Percentiles rank a stretch among this genome's conserved stretches.
phyloP scores from a whole-genome alignment of 2,329 filamentous ascomycete species.

The Fusarium sp. region DNA sequence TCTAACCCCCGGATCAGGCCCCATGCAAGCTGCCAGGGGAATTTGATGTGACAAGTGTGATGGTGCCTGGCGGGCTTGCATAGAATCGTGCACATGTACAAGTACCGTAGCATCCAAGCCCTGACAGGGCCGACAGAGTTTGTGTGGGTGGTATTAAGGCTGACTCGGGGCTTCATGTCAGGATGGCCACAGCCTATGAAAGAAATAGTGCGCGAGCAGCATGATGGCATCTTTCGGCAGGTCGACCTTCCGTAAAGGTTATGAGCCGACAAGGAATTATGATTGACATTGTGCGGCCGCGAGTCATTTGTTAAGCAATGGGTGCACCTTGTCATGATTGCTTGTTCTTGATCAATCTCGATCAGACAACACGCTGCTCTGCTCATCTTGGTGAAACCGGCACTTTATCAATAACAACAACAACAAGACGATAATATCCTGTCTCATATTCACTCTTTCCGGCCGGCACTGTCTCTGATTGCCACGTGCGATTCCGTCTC shows the following conservation, averaged over 20 bases:
- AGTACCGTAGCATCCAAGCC: slow-evolving; percentile 20
- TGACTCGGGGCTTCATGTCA: slow-evolving; percentile 27
- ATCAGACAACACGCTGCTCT: too few species aligned
- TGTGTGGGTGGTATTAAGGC: slow-evolving; percentile 34
- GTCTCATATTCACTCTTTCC: slow-evolving; percentile 14
- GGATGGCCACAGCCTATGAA: slow-evolving; percentile 9
- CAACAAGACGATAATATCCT: background rate
- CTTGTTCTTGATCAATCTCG: too few species aligned
- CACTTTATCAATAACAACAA: too few species aligned
- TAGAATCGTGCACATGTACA: slow-evolving; percentile 18
- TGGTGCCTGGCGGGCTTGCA: slow-evolving; percentile 40
- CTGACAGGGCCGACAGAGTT: slow-evolving; percentile 25
- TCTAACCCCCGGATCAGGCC: slow-evolving; percentile 29
- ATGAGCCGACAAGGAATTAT: too few species aligned
- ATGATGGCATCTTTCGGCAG: background rate
- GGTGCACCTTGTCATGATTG: too few species aligned
- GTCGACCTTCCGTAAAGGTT: background rate
- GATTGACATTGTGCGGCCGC: too few species aligned
- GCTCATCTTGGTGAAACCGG: background rate
- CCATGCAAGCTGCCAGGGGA: slow-evolving; percentile 30
- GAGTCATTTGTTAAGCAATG: too few species aligned
- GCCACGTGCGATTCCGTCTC: slow-evolving; percentile 41
- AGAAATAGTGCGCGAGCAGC: background rate
- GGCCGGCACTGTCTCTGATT: slow-evolving; percentile 37
- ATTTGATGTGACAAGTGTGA: slow-evolving; percentile 37